Evolutionary conservation across 768 basidiomycete genomes (phyloP).

Genomic region (Phlebiopsis flavidoalba): DNA sequence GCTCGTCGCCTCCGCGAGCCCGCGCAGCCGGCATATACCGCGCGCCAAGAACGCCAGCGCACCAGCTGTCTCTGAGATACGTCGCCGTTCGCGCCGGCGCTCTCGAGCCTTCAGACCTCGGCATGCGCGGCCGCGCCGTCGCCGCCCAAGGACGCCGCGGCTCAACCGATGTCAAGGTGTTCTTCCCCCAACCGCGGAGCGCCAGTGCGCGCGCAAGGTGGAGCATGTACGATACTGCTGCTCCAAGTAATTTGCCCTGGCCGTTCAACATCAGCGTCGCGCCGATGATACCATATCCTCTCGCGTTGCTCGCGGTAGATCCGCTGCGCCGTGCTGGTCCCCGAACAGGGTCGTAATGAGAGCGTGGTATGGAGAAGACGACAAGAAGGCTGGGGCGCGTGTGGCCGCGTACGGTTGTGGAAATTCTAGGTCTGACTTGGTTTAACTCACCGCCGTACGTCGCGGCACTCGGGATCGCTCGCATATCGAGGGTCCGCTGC

Average conservation of each 20-base stretch:
- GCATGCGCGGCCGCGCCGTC: slow-evolving; percentile 23
- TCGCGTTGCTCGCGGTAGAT: too few species aligned
- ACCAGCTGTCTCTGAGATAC: slow-evolving; percentile 26
- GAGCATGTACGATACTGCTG: slow-evolving; percentile 65
- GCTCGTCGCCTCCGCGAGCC: slow-evolving; percentile 13
- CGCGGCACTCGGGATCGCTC: too few species aligned
- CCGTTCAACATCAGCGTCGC: too few species aligned
- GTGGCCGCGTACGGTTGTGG: too few species aligned
- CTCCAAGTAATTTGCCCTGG: too few species aligned
- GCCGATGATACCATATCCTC: too few species aligned
- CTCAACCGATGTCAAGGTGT: slow-evolving; percentile 44
- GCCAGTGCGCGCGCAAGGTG: slow-evolving; percentile 34
- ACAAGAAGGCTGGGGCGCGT: too few species aligned
- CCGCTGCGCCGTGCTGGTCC: too few species aligned
- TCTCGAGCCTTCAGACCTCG: slow-evolving; percentile 22
- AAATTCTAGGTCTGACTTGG: neutral
- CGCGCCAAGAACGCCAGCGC: slow-evolving; percentile 24
- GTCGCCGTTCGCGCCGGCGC: slow-evolving; percentile 22
- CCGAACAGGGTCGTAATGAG: slow-evolving; percentile 64
- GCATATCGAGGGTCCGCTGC: neutral
- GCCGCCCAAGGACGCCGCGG: slow-evolving; percentile 23
- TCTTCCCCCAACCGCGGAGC: slow-evolving; percentile 64
- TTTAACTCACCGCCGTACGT: too few species aligned
- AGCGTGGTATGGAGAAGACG: too few species aligned
- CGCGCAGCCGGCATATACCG: slow-evolving; percentile 13